A percentile compares a stretch with the other conserved stretches of the same genome.
phyloP scores from a whole-genome alignment of 1,284 basidiomycete genomes.

The Cryptococcus floricola region DNA sequence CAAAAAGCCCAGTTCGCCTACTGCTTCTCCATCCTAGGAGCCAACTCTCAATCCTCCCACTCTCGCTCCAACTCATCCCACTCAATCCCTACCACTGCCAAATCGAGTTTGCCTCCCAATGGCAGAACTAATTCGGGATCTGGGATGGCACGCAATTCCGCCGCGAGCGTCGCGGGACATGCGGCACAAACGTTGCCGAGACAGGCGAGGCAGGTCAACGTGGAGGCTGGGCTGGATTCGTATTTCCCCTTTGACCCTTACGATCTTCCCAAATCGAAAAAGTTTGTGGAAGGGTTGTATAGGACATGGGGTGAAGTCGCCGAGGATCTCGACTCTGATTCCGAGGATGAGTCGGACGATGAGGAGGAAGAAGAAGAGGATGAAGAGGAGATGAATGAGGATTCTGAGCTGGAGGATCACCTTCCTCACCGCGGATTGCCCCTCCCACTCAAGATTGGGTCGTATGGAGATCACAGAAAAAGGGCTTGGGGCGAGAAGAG shows the following conservation, averaged over 20 bases:
- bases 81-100: constrained; percentile 12
- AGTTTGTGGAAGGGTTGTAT: constrained; percentile 54
- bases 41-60: constrained; percentile 56
- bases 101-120: constrained; percentile 5
- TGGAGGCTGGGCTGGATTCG: constrained; percentile 74
- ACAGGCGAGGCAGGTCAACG: constrained; percentile 41
- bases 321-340: constrained; percentile 41
- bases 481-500: constrained; percentile 6
- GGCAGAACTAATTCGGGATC: not conserved
- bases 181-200: constrained; percentile 27
- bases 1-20: constrained; percentile 89
- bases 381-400: constrained; percentile 58
- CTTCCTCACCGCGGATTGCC: not conserved
- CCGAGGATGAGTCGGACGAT: constrained; percentile 36
- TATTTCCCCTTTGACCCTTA: constrained; percentile 99
- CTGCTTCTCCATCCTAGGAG: constrained; percentile 88
- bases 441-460: constrained; percentile 11
- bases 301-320: constrained; percentile 56
- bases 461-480: constrained; percentile 19
- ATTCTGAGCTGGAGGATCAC: constrained; percentile 2
- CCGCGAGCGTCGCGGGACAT: not conserved
- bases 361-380: constrained; percentile 51
- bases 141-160: not conserved
- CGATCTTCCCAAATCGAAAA: constrained; percentile 62
- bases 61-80: constrained; percentile 21